Base-by-base conservation (phyloP, 2,329 filamentous ascomycete species). In the Fusarium sp. region DNA sequence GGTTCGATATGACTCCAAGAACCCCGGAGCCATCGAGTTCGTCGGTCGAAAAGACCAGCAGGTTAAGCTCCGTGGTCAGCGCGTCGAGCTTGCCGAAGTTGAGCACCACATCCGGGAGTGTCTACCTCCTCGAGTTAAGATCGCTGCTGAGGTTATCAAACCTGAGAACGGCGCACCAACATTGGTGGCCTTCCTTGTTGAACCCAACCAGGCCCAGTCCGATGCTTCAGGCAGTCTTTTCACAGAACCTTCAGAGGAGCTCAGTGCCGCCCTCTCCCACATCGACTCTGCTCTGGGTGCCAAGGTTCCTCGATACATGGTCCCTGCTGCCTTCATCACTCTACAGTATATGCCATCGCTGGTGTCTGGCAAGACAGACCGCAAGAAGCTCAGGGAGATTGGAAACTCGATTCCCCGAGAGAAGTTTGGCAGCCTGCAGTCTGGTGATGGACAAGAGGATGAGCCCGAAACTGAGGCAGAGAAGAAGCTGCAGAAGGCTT, bases 51-150 rank as follows among this genome's bases (percentile, higher is more conserved):
- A 90, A 74, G 91, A 93, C 77, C 87, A 87, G 38, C 91, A 91
- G 79, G 87, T 92, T 63, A 93, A 94, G 81, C 82, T 93, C 30
- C 85, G 87, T 17, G 93, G 93, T 38, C 91, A 89, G 73, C 35
- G 56, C n/a, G 56, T 58, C 15, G 35, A 58, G 22, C 56, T 91
- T 35, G 84, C 85, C 6, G 86, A 57, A 88, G 86, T 88, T 14
- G 86, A 88, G 73, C 84, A 86, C 68, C 84, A 87, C 70, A 83
- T 87, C 67, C 80, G 81, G 10, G 79, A 81, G 56, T 43, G 65
- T 54, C 72, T 88, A 22, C 84, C 85, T 0, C 68, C 80, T 0
- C 81, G 81, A 2, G 83, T 82, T 3, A 82, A 82, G 45, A 84
- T 87, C 1, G 84, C 56, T 27, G 22, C 54, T n/a, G 54, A 37